Conservation (phyloP, 208 protist species). For the Tritrichomonas musculus region DNA sequence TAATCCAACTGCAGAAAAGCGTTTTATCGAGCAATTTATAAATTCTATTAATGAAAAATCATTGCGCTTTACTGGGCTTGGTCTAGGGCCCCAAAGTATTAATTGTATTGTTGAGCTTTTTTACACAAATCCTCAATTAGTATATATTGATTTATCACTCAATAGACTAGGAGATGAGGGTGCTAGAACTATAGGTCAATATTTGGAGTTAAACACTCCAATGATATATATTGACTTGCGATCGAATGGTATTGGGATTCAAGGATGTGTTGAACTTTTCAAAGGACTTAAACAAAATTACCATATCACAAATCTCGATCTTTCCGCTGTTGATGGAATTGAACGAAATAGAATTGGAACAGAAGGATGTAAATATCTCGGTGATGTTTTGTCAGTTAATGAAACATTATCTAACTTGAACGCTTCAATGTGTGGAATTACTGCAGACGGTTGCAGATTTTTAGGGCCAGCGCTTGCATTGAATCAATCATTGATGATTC, state of each 20-base stretch:
- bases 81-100: background rate
- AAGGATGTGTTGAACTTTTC: background rate
- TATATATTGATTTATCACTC: background rate
- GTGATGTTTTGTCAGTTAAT: background rate
- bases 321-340: background rate
- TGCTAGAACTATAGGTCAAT: background rate
- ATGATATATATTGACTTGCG: background rate
- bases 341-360: background rate
- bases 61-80: background rate
- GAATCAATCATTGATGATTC: background rate
- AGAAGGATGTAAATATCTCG: background rate
- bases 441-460: background rate
- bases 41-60: background rate
- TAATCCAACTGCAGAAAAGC: background rate
- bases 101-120: background rate
- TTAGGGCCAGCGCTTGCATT: background rate
- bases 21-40: slow-evolving; percentile 26
- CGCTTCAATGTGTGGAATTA: background rate
- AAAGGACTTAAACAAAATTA: background rate
- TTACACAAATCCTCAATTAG: background rate
- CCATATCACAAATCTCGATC: background rate
- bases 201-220: background rate
- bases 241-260: background rate
- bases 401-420: background rate
- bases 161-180: background rate